phyloP scores from a whole-genome alignment of 495 filamentous ascomycete species.

The Penicillium argentinense region DNA sequence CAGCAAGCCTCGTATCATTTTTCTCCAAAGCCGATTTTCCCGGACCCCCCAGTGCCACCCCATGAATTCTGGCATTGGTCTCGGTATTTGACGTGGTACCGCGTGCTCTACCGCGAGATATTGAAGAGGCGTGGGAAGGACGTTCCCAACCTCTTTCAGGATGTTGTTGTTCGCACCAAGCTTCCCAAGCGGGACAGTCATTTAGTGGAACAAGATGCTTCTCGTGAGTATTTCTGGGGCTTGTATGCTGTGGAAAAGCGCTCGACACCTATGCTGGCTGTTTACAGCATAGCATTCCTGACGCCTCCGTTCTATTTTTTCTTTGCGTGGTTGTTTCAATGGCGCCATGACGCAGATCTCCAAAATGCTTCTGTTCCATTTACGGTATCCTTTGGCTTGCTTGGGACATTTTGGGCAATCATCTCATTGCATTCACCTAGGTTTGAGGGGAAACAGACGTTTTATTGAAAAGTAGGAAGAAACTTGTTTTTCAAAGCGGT shows the following conservation, averaged over 20 bases:
- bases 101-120: no score
- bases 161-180: no score
- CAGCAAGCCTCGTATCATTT: conserved; percentile 2
- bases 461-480: no score
- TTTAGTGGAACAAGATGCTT: neutral
- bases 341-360: conserved; percentile 1
- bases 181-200: conserved; percentile 1
- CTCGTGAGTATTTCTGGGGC: conserved; percentile 4
- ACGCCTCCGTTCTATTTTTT: conserved; percentile 4
- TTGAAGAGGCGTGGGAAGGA: no score
- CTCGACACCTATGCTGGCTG: neutral
- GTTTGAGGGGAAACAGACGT: no score
- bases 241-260: conserved; percentile 1
- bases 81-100: neutral
- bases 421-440: no score
- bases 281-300: conserved; percentile 3
- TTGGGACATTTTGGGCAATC: no score
- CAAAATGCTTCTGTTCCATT: conserved; percentile 6
- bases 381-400: neutral
- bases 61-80: conserved; percentile 6
- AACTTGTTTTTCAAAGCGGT: no score
- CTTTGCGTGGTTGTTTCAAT: conserved; percentile 9
- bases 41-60: neutral
- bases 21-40: neutral
- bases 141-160: no score